Base-by-base conservation (phyloP, 1,139 yeast genomes). In the Yamadazyma diddensiae region DNA sequence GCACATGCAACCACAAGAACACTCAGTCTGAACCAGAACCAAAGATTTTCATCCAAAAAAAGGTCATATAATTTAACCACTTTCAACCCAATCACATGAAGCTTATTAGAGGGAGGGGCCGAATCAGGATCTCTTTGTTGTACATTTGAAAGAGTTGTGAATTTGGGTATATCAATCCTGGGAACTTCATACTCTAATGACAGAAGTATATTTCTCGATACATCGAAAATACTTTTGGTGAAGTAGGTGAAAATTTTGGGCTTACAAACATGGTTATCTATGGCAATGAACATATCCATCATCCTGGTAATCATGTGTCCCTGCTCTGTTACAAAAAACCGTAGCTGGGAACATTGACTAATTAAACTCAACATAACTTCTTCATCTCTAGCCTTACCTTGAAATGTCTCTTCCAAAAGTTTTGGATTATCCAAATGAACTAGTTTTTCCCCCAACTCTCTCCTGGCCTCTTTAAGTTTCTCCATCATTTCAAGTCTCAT, bases 1-100 rank as follows among this genome's bases (percentile, higher is more conserved):
- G 62, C 61, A 28, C 59, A 48, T 21, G 50, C 36, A 6, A 43
- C 42, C 3, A 54, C 50, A 3, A 60, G 40, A 1, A 49, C 48
- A 5, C 58, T 63, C 1, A 59, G 50, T 25, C 60, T 42, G 4
- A 62, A 41, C 58, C 64, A 59, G 36, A 57, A 59, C 64, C 65
- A 60, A 14, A 61, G 40, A 9, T 45, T 39, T 12, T 49, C 53
- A 34, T 54, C 44, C 28, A 50, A 34, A 1, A 57, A 31, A 2
- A 46, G 20, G 1, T 40, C 36, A 38, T 55, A 55, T 2, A 46
- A 8, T 16, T 38, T 41, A 5, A 46, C 31, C 4, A 53, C 15
- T 16, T 45, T 38, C 9, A 36, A 34, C 3, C 63, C 64, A 12
- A 50, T 5, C 6, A 41, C 21, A 33, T 59, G 64, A 18, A 48